Evolutionary conservation across 2,329 filamentous ascomycete genomes (phyloP), one percentile per base, ranked within the genome.

Genomic region (Penicillium griseofulvum): DNA sequence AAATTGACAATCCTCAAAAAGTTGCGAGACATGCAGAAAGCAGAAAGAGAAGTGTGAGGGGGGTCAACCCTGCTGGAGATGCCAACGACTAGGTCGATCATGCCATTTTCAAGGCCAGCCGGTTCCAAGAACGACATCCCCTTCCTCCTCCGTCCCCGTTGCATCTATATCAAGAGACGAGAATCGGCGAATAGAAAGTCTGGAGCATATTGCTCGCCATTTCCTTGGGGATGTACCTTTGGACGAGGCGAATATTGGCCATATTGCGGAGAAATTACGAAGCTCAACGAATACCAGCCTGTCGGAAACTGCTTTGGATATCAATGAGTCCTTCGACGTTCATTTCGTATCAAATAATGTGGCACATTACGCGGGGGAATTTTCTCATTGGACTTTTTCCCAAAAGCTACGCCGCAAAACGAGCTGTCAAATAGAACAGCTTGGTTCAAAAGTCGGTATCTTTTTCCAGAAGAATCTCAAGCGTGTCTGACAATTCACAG

Each of bases 1-100:
- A 9, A 9, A 24, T 38, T 55, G 19, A 50, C 14, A 16, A 44
- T n/a, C 14, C 22, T 17, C 24, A 46, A 22, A 45, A 10, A 82
- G 80, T 53, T 83, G 80, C 62, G 79, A 81, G 63, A 78, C 76
- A 42, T 83, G 80, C 64, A 78, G 80, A 47, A 75, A 78, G 55
- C 74, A 80, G 47, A 83, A 83, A 61, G 80, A 83, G 63, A 81
- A 82, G 65, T 83, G 80, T 61, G 80, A 82, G 59, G 81, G 80
- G 37, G 80, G 80, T 34, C 71, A 78, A 10, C 81, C 81, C 1
- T 83, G 80, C 60, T 76, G 78, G 52, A 70, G 80, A 51, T 83
- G 80, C 62, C 71, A 76, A 53, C 78, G 78, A 53, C 74, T 81
- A 58, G 76, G 75, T 54, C 77, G 80, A 46, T 73, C 74, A 63